phyloP scores from a whole-genome alignment of 371 early-diverging fungal species.

The Cladochytrium tenue region DNA sequence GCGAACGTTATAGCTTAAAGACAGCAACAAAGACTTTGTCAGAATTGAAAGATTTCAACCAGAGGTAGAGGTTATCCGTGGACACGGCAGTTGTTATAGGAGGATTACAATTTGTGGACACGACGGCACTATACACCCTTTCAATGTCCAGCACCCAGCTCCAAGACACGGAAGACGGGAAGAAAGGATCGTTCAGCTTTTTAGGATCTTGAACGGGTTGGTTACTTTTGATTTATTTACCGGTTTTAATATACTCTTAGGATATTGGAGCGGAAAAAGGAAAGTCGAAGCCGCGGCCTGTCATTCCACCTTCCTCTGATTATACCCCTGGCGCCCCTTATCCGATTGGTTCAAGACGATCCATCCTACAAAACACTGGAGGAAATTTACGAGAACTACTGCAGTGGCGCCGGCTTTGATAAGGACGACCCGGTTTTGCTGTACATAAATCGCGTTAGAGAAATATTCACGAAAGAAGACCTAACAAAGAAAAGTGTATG shows the following conservation, averaged over 20 bases:
- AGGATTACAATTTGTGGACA: slow-evolving; percentile 86
- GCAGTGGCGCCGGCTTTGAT: slow-evolving; percentile 60
- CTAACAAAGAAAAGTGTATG: slow-evolving; percentile 33
- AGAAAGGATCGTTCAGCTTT: slow-evolving; percentile 90
- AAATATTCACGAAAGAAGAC: slow-evolving; percentile 38
- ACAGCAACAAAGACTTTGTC: slow-evolving; percentile 87
- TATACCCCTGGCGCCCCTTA: slow-evolving; percentile 87
- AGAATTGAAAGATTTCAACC: slow-evolving; percentile 93
- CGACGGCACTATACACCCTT: slow-evolving; percentile 85
- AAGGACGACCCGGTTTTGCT: slow-evolving; percentile 81
- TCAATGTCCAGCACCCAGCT: slow-evolving; percentile 89
- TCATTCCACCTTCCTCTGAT: slow-evolving; percentile 89
- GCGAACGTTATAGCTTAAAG: slow-evolving; percentile 51
- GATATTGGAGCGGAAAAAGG: slow-evolving; percentile 74
- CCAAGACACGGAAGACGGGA: slow-evolving; percentile 86
- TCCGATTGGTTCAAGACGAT: slow-evolving; percentile 91
- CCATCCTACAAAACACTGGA: slow-evolving; percentile 81
- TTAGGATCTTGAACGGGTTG: slow-evolving; percentile 81
- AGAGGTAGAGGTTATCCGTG: slow-evolving; percentile 79
- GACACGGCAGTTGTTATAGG: slow-evolving; percentile 72
- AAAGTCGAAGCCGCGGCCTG: slow-evolving; percentile 77
- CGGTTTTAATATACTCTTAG: slow-evolving; percentile 24
- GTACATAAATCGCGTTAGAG: slow-evolving; percentile 55
- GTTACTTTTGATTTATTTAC: neutral
- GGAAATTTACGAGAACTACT: slow-evolving; percentile 85